Evolutionary conservation across 768 basidiomycete genomes (phyloP).

Genomic region (Mycena maculata): DNA sequence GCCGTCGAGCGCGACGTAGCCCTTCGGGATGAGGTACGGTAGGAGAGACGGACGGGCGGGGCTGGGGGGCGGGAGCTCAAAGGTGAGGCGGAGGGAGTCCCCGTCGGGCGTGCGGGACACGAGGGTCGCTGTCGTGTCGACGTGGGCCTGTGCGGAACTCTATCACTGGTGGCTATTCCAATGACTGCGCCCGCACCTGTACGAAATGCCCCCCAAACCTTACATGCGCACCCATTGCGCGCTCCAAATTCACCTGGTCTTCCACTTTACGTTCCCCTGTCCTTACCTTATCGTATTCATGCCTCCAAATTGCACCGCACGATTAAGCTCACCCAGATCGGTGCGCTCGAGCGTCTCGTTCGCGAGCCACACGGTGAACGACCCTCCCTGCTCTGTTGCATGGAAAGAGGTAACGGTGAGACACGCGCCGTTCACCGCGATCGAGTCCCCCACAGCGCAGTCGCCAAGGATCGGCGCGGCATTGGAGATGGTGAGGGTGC

Average conservation of each 20-base stretch:
- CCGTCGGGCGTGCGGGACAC: constrained; percentile 77
- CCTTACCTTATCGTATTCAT: background rate
- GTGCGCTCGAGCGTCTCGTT: constrained; percentile 95
- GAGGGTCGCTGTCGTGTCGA: constrained; percentile 89
- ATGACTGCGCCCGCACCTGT: constrained; percentile 65
- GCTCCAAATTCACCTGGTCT: constrained; percentile 89
- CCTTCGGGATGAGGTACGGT: constrained; percentile 91
- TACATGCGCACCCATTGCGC: constrained; percentile 92
- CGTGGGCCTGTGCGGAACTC: constrained; percentile 77
- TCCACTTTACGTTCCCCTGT: constrained; percentile 83
- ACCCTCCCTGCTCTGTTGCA: constrained; percentile 68
- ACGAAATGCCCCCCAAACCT: constrained; percentile 98
- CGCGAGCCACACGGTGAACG: constrained; percentile 95
- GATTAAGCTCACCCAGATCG: constrained; percentile 75
- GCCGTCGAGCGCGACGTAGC: constrained; percentile 95
- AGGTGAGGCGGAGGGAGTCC: constrained; percentile 87
- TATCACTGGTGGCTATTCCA: no score
- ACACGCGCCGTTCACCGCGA: constrained; percentile 89
- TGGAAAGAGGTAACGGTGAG: constrained; percentile 92
- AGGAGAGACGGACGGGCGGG: constrained; percentile 71
- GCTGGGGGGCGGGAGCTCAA: constrained; percentile 77
- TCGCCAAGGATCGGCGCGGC: constrained; percentile 82
- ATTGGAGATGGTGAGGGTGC: constrained; percentile 81
- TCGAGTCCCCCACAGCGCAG: constrained; percentile 94
- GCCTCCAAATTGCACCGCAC: background rate